Percentiles rank a stretch among this genome's conserved stretches.
Evolutionary conservation across 1,284 basidiomycete species (phyloP).

Genomic region (Irpex lacteus): DNA sequence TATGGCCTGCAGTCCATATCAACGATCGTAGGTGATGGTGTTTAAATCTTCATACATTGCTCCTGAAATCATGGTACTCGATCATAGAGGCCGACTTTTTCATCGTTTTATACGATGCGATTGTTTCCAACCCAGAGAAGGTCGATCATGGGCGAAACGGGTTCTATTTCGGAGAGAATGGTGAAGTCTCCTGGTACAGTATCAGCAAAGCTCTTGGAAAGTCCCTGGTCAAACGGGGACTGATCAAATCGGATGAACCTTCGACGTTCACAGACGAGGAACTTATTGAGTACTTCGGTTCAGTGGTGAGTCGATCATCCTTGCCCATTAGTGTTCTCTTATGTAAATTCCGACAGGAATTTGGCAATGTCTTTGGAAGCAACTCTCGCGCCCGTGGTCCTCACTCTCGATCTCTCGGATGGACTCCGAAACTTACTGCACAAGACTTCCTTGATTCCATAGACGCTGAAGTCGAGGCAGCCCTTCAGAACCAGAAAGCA

Average conservation of each 20-base stretch:
- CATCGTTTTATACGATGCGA: slow-evolving; percentile 20
- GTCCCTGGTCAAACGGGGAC: slow-evolving; percentile 28
- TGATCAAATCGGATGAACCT: slow-evolving; percentile 24
- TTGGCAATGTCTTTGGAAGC: slow-evolving; percentile 23
- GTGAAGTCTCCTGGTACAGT: slow-evolving; percentile 36
- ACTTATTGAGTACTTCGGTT: slow-evolving; percentile 19
- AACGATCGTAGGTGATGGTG: slow-evolving; percentile 34
- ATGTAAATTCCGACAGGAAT: background rate
- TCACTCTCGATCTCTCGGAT: slow-evolving; percentile 38
- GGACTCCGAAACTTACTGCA: slow-evolving; percentile 26
- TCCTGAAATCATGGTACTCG: background rate
- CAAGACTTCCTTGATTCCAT: background rate
- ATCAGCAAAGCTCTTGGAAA: slow-evolving; percentile 32
- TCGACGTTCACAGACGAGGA: slow-evolving; percentile 32
- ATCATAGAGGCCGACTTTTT: slow-evolving; percentile 21
- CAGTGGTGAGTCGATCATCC: slow-evolving; percentile 1
- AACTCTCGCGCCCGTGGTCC: slow-evolving; percentile 37
- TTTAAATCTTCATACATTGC: background rate
- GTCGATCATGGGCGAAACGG: slow-evolving; percentile 40
- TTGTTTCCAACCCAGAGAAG: slow-evolving; percentile 10
- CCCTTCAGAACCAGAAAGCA: background rate
- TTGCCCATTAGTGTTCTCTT: background rate
- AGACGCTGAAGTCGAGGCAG: background rate
- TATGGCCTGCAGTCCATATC: slow-evolving; percentile 38
- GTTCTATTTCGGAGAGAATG: slow-evolving; percentile 46